Base-by-base conservation (phyloP, 345 rosid genomes). In the Carallia brachiata region DNA sequence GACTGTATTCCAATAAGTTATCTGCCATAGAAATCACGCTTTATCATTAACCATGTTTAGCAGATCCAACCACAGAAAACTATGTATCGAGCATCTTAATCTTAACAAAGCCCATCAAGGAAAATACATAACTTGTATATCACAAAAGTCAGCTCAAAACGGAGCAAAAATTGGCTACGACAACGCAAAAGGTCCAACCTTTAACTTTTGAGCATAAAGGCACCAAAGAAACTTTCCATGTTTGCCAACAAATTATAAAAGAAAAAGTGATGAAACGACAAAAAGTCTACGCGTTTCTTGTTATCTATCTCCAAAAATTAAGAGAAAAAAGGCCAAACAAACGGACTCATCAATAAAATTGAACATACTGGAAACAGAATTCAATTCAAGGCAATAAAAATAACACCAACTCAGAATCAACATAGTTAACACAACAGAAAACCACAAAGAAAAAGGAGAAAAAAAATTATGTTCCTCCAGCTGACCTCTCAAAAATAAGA, bases 21-120 rank as follows among this genome's bases (percentile, higher is more conserved):
- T 57, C 80, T 78, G 78, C 77, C 70, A 55, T 63, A 62, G 31
- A 69, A 28, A 44, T 52, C 59, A 60, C 9, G 59, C 52, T 47
- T 37, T 36, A 74, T 79, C 71, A 75, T 73, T 66, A 76, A 68
- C 66, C 66, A 13, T 39, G 31, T 61, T 63, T 48, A 69, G 72
- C 69, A 61, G 76, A 83, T 78, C 78, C 79, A 36, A 61, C 28
- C 67, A 75, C 17, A 60, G 16, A 68, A 7, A 36, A 73, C 50
- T 62, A 69, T 16, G 47, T 16, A 19, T 34, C 48, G 70, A 63
- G 28, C 60, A 56, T 60, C 57, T 18, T 18, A 54, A 66, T 56
- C 18, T 27, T 39, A 68, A 30, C 65, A 68, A 47, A 36, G 54
- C 36, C 18, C 7, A 59, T 48, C 50, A 32, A 50, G 5, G 27